Conservation (phyloP, 2,329 filamentous ascomycete genomes). For the Diaporthe eres region DNA sequence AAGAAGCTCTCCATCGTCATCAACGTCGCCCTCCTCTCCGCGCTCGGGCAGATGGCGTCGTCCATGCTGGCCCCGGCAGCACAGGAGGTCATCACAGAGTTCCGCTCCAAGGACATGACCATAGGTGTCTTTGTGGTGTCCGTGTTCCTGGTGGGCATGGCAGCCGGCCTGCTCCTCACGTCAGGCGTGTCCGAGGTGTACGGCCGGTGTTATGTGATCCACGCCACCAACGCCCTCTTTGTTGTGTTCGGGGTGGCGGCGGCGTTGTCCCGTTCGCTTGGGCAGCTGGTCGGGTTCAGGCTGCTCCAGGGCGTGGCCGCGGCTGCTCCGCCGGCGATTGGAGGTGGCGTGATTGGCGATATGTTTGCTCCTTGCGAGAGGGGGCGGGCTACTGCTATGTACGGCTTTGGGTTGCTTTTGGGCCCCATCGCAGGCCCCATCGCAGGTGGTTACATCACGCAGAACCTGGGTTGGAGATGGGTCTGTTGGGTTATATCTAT, state of each 20-base stretch:
- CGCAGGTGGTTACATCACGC: background rate
- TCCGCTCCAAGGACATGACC: background rate
- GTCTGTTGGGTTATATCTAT: background rate
- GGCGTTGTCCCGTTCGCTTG: background rate
- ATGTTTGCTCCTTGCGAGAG: conserved; percentile 4
- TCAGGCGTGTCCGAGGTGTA: background rate
- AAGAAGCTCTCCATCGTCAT: conserved; percentile 3
- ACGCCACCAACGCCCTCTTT: background rate
- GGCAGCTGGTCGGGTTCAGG: background rate
- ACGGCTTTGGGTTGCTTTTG: background rate
- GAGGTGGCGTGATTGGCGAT: background rate
- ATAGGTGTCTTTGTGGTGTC: background rate
- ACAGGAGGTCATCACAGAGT: background rate
- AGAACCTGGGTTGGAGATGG: background rate
- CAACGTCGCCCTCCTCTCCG: background rate
- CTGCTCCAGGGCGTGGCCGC: background rate
- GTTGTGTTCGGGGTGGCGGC: background rate
- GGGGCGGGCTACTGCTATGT: background rate
- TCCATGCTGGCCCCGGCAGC: background rate
- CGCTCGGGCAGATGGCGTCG: conserved; percentile 1
- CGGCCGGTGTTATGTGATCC: background rate
- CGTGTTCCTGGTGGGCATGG: background rate
- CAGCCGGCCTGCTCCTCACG: background rate
- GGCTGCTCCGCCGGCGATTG: background rate
- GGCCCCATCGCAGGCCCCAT: background rate